Conservation (phyloP, 2,329 filamentous ascomycete genomes). For the Neocatenulostroma microsporum region DNA sequence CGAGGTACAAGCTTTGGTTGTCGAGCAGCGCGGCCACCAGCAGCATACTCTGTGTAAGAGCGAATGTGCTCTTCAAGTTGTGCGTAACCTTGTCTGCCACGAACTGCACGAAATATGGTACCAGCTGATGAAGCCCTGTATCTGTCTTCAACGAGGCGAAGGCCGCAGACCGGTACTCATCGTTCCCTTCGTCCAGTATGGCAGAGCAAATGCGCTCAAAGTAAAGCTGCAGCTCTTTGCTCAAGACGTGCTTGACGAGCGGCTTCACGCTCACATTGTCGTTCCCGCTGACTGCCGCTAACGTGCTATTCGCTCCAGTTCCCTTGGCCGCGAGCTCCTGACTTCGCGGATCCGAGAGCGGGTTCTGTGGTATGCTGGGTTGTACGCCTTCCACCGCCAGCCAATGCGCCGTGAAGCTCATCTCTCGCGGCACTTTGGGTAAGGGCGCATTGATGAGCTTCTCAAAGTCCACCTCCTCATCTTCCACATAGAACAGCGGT, state of each 20-base stretch:
- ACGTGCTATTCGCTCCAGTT: conserved; percentile 73
- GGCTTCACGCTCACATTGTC: conserved; percentile 81
- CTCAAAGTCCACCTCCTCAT: conserved; percentile 98
- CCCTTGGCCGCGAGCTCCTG: conserved; percentile 87
- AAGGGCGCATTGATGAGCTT: conserved; percentile 95
- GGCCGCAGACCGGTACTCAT: conserved; percentile 78
- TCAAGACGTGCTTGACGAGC: conserved; percentile 89
- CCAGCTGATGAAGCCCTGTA: conserved; percentile 86
- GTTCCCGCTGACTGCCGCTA: conserved; percentile 74
- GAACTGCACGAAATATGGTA: conserved; percentile 95
- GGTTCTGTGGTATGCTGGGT: conserved; percentile 92
- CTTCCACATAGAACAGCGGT: conserved; percentile 92
- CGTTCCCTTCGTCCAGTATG: conserved; percentile 77
- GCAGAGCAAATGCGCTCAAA: conserved; percentile 92
- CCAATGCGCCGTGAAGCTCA: conserved; percentile 94
- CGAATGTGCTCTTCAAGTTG: conserved; percentile 80
- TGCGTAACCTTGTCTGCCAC: conserved; percentile 95
- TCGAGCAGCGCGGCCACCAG: conserved; percentile 75
- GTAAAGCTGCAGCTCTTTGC: conserved; percentile 91
- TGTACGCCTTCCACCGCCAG: conserved; percentile 96
- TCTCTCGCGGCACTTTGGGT: conserved; percentile 88
- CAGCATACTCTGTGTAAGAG: conserved; percentile 86
- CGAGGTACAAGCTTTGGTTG: conserved; percentile 71
- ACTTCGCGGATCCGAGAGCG: conserved; percentile 65
- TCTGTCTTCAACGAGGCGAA: conserved; percentile 80